Conservation (phyloP, 768 basidiomycete species). For the Auricularia sp. region DNA sequence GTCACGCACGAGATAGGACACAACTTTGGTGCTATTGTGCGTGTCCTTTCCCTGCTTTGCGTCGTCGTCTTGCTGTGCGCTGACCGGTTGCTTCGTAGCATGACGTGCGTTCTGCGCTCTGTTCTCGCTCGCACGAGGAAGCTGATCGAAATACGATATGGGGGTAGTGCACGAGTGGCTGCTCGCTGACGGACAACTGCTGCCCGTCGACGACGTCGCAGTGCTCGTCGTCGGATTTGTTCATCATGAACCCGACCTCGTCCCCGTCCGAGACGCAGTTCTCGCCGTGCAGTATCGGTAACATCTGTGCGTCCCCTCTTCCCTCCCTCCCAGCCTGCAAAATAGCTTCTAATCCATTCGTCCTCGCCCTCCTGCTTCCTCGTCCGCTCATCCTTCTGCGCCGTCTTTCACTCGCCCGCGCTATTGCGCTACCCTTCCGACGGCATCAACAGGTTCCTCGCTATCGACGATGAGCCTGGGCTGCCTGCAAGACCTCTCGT, state of each 20-base stretch:
- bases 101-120: slow-evolving; percentile 23
- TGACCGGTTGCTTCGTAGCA: slow-evolving; percentile 29
- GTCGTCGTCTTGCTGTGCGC: slow-evolving; percentile 10
- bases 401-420: too few species aligned
- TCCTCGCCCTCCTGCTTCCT: slow-evolving; percentile 39
- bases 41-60: slow-evolving; percentile 27
- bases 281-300: slow-evolving; percentile 72
- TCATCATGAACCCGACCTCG: slow-evolving; percentile 80
- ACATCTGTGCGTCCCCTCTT: slow-evolving; percentile 52
- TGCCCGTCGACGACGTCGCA: slow-evolving; percentile 53
- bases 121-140: too few species aligned
- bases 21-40: slow-evolving; percentile 82
- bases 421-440: too few species aligned
- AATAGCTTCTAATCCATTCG: too few species aligned
- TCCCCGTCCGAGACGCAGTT: slow-evolving; percentile 54
- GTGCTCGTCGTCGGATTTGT: slow-evolving; percentile 41
- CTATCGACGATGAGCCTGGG: slow-evolving; percentile 40
- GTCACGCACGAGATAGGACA: slow-evolving; percentile 77
- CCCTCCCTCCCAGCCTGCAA: slow-evolving; percentile 1
- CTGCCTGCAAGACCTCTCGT: slow-evolving; percentile 57
- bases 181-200: slow-evolving; percentile 46
- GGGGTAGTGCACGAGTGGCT: slow-evolving; percentile 51
- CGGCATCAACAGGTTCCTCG: slow-evolving; percentile 6
- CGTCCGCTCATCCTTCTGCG: slow-evolving; percentile 25
- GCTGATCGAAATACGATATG: too few species aligned